A percentile compares a stretch with the other conserved stretches of the same genome.
phyloP scores from a whole-genome alignment of 306 rosid genomes.

The Ammopiptanthus mongolicus region DNA sequence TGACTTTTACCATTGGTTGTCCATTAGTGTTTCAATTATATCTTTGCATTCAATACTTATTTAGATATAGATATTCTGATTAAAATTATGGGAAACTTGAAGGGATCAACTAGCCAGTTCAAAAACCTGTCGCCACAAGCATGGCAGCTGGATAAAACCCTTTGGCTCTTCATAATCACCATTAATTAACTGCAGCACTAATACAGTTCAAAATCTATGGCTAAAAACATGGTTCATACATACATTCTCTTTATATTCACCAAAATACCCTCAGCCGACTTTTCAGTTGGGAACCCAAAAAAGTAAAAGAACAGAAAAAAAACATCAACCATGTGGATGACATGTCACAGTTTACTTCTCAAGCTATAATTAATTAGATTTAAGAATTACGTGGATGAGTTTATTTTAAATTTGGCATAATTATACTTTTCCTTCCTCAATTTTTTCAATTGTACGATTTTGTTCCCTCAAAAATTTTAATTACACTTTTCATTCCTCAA shows the following conservation, averaged over 20 bases:
- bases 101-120: background rate
- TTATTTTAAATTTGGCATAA: no score
- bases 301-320: no score
- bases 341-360: background rate
- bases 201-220: background rate
- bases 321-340: background rate
- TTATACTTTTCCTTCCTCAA: no score
- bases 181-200: background rate
- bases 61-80: background rate
- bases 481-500: no score
- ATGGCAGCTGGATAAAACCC: background rate
- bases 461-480: no score
- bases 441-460: no score
- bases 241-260: background rate
- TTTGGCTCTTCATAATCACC: background rate
- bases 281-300: background rate
- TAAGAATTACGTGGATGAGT: no score
- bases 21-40: background rate
- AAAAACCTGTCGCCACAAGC: constrained; percentile 4
- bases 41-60: background rate
- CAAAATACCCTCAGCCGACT: background rate
- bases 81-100: background rate
- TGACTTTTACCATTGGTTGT: constrained; percentile 1
- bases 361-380: no score
- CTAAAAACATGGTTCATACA: background rate